A percentile compares a stretch with the other conserved stretches of the same genome.
Evolutionary conservation across 257 asterid genomes (phyloP).

Genomic region (Solanum etuberosum): DNA sequence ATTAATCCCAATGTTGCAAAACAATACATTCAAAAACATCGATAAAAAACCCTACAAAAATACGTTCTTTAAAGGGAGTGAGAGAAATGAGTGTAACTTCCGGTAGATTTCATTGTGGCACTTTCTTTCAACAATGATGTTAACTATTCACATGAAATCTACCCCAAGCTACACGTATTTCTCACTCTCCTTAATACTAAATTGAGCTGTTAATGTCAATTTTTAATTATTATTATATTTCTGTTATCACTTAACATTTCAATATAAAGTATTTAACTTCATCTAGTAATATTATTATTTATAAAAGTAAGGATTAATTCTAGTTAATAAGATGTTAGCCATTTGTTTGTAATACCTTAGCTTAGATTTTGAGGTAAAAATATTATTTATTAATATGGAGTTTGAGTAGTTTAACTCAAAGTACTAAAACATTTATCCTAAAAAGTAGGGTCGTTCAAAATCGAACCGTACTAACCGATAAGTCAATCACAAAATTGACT

Average conservation of each 20-base stretch:
- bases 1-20: not conserved
- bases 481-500: not conserved
- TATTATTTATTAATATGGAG: not conserved
- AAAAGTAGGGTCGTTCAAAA: too few species aligned
- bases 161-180: not conserved
- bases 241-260: too few species aligned
- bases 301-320: not conserved
- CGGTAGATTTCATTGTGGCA: not conserved
- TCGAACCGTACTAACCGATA: not conserved
- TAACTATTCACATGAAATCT: not conserved
- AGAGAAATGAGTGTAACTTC: too few species aligned
- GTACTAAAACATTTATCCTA: not conserved
- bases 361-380: not conserved
- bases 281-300: too few species aligned
- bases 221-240: too few species aligned
- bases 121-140: not conserved
- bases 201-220: not conserved
- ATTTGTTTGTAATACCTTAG: not conserved
- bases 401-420: not conserved
- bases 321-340: not conserved
- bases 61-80: not conserved
- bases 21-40: too few species aligned
- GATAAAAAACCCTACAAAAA: too few species aligned
- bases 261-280: not conserved
- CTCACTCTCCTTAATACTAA: not conserved